Evolutionary conservation across 495 filamentous ascomycete species (phyloP), one percentile per base, ranked within the genome.

Genomic region (Peziza echinospora): DNA sequence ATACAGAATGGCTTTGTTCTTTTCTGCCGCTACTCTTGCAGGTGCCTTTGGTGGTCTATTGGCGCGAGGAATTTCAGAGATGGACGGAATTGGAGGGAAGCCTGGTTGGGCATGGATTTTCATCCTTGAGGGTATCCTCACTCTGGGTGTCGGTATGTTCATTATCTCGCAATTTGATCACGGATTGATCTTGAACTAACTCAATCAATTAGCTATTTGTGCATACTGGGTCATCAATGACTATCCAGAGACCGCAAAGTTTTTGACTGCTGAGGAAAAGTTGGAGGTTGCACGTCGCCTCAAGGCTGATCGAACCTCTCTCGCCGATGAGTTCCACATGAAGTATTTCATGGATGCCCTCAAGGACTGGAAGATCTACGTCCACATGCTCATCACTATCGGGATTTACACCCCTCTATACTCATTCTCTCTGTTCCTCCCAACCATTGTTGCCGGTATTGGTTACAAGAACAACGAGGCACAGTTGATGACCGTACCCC

Each of bases 31-130:
- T n/a, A 63, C 65, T 13, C 49, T 59, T 13, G 65, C 65, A 25
- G 65, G 65, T 43, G 65, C 65, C 5, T 84, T 81, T 52, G 77
- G 78, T 47, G 78, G 78, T 2, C 62, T 83, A 0, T 65, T 84
- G 2, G 77, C 76, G 0, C 71, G 67, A 19, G 78, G 71, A 7
- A 78, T 81, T 45, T 67, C 65, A 4, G 59, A 75, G 45, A 80
- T 83, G 76, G 60, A 68, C 34, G 72, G 71, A 11, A 52, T 74
- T 25, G 73, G 71, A 11, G 68, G 64, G 26, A 60, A 56, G 63
- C 65, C 46, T 58, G 71, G 70, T 1, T 82, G 78, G 78, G 64
- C 70, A n/a, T 78, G 76, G 76, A 78, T 80, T 40, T 80, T 79
- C 55, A 77, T 80, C 49, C 61, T 80, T 41, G 77, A 82, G 60